Base-by-base conservation (phyloP, 2,329 filamentous ascomycete genomes). In the Fusarium incarnatum region DNA sequence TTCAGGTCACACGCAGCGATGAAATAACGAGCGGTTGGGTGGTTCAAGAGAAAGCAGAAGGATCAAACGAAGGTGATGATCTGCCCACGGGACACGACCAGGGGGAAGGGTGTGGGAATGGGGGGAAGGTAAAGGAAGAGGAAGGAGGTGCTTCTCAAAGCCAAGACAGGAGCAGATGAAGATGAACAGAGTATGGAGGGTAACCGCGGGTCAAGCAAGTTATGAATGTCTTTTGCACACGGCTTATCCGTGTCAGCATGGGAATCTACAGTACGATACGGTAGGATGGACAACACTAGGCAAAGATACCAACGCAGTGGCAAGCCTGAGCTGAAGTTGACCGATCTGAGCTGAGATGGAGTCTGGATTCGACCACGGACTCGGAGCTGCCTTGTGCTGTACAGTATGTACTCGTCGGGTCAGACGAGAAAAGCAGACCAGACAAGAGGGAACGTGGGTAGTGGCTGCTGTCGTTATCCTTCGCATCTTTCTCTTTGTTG, bases 191-290 rank as follows among this genome's bases (percentile, higher is more conserved):
- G 48, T 28, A 25, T 22, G 47, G 25, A 46, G 47, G 73, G 53
- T 40, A 47, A 25, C 46, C 54, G 58, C 53, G 54, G 54, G 46
- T 55, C 30, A 53, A 47, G 18, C 45, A 65, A 52, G 71, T 72
- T 70, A 72, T 72, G 69, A 72, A 72, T 64, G 47, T 48, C 46
- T 56, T 44, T 46, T 37, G 27, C 65, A 28, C 25, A 34, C 32
- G 42, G 44, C 44, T 72, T 55, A 60, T 67, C 28, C 49, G 30
- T 53, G 34, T 53, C 44, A n/a, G 42, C 37, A 23, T 45, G 32
- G 32, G 37, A 48, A 20, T 37, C 15, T 25, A 32, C 34, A 56
- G 44, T 45, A 50, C 32, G 34, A 37, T n/a, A 20, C 27, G 25
- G 48, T 12, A 23, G 32, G 48, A 52, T 34, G 22, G 30, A 42